Base-by-base conservation (phyloP, 805 yeast genomes). In the Yamadazyma scolyti region DNA sequence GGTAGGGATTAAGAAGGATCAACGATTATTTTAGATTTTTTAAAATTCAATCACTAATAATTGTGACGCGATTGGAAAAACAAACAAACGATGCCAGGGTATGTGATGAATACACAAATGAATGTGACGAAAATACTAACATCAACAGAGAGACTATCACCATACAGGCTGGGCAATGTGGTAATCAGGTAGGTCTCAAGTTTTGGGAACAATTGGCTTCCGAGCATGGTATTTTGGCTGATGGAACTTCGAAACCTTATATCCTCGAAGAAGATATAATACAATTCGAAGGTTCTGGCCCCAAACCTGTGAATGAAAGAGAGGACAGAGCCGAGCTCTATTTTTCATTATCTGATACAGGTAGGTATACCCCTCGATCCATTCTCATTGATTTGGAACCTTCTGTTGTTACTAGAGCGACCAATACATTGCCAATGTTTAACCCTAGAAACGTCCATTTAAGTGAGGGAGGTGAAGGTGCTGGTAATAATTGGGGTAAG, bases 401-500 rank as follows among this genome's bases (percentile, higher is more conserved):
- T 0, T 73, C 90, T 10, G 96, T 89, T 2, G 74, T 93, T 19
- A 71, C 75, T 37, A 79, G 79, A 37, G 77, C 85, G 21, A 44
- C 64, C 16, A 61, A 68, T 27, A 64, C 65, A 9, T 56, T 71
- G 37, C 75, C 77, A 18, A 68, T 93, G 63, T 85, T 86, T 61
- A 84, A 89, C 49, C 87, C 94, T 0, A 73, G 94, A 43, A 88
- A 86, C 50, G 60, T 85, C 4, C 89, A 84, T 59, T 63, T 84
- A 15, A 77, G 90, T 16, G 71, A 78, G n/a, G 77, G 77, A 11
- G 96, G 96, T 4, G 73, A 80, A 13, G 97, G 97, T 4, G 97
- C 98, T 0, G 98, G 95, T 12, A 93, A 93, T 56, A 87, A 87
- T 41, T 93, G 97, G 97, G 84, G 88, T 1, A 80, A 79, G 32